Conservation (phyloP, 1,284 basidiomycete genomes). For the Schizophyllum commune region DNA sequence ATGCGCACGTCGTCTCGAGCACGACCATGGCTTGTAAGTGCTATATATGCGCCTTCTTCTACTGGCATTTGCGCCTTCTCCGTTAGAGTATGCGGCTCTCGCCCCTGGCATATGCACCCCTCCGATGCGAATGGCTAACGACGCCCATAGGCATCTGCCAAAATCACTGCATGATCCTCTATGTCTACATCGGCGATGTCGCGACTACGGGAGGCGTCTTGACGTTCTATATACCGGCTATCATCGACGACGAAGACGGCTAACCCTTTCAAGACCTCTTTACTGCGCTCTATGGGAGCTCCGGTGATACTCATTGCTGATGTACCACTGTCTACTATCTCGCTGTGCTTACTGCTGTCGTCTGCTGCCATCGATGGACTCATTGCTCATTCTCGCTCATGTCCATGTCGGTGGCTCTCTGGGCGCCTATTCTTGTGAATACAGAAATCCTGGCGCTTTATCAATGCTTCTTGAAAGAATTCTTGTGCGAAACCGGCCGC, state of each 20-base stretch:
- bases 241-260: neutral
- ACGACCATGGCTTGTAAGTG: conserved; percentile 79
- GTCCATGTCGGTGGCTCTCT: no score
- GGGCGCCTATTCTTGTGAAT: no score
- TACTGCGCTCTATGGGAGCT: neutral
- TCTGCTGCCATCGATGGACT: neutral
- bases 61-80: neutral
- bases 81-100: conserved; percentile 1
- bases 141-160: conserved; percentile 89
- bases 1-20: conserved; percentile 76
- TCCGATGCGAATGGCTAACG: no score
- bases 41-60: neutral
- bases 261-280: neutral
- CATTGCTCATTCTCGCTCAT: no score
- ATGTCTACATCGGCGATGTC: conserved; percentile 84
- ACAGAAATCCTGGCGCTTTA: no score
- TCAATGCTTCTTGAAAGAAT: no score
- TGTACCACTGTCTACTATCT: neutral
- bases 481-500: no score
- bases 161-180: conserved; percentile 80
- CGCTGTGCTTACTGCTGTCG: neutral
- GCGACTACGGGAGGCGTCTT: conserved; percentile 79
- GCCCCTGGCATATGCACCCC: no score
- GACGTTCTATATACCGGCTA: conserved; percentile 79
- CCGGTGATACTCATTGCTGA: neutral